These are phyloP conservation scores for Cadophora sp. DNA, from an alignment of 2,329 filamentous ascomycete species.

Conservation along the genomic window DNA sequence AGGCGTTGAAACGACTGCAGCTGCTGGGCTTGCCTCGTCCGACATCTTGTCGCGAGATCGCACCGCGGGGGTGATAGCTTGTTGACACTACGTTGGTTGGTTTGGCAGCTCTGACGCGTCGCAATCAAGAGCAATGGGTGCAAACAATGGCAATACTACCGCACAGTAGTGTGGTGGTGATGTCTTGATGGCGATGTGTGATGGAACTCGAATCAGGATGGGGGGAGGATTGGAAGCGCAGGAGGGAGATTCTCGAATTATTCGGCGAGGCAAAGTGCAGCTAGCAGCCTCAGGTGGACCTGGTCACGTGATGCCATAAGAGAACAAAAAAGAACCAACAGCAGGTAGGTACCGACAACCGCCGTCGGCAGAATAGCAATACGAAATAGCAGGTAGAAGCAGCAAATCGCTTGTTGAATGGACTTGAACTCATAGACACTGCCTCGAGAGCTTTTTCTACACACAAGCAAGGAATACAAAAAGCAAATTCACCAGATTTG, in stretches of 20 bases:
- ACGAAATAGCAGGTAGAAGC: not conserved
- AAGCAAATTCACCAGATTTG: slow-evolving; percentile 12
- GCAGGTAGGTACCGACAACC: not conserved
- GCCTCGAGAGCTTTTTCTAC: not conserved
- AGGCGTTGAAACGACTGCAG: slow-evolving; percentile 29
- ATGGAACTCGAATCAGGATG: slow-evolving; percentile 16
- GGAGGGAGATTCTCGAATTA: not conserved
- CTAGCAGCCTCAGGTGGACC: slow-evolving; percentile 8
- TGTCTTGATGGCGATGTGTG: slow-evolving; percentile 36
- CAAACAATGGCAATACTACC: slow-evolving; percentile 24
- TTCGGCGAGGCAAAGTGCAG: slow-evolving; percentile 11
- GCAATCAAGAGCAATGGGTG: slow-evolving; percentile 24
- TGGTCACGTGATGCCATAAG: slow-evolving; percentile 7
- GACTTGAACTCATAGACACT: not conserved
- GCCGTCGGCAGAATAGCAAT: slow-evolving; percentile 2
- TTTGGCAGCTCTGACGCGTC: slow-evolving; percentile 35
- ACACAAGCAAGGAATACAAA: not conserved
- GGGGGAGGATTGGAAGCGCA: slow-evolving; percentile 13
- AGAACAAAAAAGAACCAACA: not conserved
- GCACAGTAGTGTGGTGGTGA: slow-evolving; percentile 30
- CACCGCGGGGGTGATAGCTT: slow-evolving; percentile 25
- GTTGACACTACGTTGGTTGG: slow-evolving; percentile 17
- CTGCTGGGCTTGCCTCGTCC: slow-evolving; percentile 38
- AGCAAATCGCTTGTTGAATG: not conserved
- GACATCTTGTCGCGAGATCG: slow-evolving; percentile 38